Evolutionary conservation across 257 asterid species (phyloP).

Genomic region (Gentiana straminea): DNA sequence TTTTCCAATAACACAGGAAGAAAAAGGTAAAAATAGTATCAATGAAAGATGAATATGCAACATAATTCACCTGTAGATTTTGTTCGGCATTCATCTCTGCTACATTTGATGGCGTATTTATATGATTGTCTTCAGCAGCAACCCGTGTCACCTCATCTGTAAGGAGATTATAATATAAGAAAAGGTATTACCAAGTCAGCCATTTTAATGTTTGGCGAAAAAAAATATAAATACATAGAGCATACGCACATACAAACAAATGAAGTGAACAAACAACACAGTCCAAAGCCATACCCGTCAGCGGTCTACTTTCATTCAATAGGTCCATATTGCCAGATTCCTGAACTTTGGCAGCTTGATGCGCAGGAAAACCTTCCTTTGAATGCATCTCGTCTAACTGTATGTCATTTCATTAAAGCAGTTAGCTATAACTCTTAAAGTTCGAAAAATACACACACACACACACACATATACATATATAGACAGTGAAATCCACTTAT

Average conservation of each 20-base stretch:
- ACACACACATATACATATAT: constrained; percentile 1
- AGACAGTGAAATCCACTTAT: not conserved
- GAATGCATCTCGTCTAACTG: constrained; percentile 18
- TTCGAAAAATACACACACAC: constrained; percentile 11
- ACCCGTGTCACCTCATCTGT: constrained; percentile 29
- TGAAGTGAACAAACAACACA: not conserved
- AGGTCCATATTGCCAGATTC: constrained; percentile 16
- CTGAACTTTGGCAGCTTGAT: constrained; percentile 18
- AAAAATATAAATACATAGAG: no score
- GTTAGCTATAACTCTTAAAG: constrained; percentile 1
- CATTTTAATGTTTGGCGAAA: no score
- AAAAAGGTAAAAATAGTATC: not conserved
- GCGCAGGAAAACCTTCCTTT: constrained; percentile 9
- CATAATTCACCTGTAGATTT: constrained; percentile 37
- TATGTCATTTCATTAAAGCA: constrained; percentile 1
- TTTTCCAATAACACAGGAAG: not conserved
- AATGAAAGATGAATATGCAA: constrained; percentile 7
- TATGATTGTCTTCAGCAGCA: constrained; percentile 20
- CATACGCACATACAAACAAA: not conserved
- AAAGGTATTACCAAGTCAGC: not conserved
- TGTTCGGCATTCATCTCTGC: constrained; percentile 21
- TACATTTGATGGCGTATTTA: constrained; percentile 18
- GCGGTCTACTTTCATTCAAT: constrained; percentile 23
- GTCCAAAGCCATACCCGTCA: constrained; percentile 10
- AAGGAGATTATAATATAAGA: not conserved